Evolutionary conservation across 495 filamentous ascomycete genomes (phyloP), one percentile per base, ranked within the genome.

Genomic region (Daldinia childiae): DNA sequence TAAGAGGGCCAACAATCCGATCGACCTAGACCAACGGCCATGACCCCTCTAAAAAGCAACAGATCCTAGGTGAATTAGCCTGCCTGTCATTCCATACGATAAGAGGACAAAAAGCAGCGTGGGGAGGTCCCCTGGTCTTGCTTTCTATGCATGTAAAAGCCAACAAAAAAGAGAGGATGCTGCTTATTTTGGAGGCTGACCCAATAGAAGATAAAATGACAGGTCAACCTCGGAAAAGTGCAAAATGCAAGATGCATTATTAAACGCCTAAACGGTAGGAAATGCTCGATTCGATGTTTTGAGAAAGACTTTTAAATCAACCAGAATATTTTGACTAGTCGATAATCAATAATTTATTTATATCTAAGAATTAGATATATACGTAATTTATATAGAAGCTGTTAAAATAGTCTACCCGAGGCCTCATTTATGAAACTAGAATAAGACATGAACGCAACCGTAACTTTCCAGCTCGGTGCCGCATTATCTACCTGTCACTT

Each of bases 21-120:
- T 29, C n/a, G 51, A 41, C 61, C 60, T 64, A 56, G 59, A 64
- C 45, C 68, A 3, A 72, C 27, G 43, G 26, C 52, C 29, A 14
- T 29, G 29, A 45, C 19, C 21, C 41, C 21, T 34, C 34, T 29
- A n/a, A 56, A 56, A 60, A 48, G 62, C 41, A 64, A 45, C 32
- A 39, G 69, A 67, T 64, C 64, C 58, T 15, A 72, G 69, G 59
- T 62, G 39, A 64, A 52, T 34, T 41, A 15, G 45, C 14, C 63
- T 36, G 58, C 54, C 51, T 45, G 54, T 59, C 52, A 60, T 54
- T 14, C 38, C 5, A 19, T n/a, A 52, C 30, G 64, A 72, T 72
- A 68, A 72, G 54, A n/a, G n/a, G 29, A 59, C 32, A 26, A 60
- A 48, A 29, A 50, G n/a, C 48, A 27, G 32, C 69, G 64, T 72